Base-by-base conservation (phyloP, 768 basidiomycete genomes). In the Russula brevipes region DNA sequence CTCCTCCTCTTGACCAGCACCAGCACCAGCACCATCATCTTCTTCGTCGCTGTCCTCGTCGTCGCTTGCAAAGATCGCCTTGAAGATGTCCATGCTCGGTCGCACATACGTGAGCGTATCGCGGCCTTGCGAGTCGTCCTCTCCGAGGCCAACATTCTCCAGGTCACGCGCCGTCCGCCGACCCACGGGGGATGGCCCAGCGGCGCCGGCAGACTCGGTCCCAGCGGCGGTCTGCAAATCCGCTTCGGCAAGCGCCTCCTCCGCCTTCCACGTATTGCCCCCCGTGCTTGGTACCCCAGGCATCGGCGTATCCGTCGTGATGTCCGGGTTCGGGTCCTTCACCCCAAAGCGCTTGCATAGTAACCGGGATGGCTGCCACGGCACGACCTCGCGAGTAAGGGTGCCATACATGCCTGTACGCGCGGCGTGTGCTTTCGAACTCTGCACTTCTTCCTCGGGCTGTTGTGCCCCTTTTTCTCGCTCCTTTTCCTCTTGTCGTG, bases 11-110 rank as follows among this genome's bases (percentile, higher is more conserved):
- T 55, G 62, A 57, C 57, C 60, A 4, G 30, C 17, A 24, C 24
- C 24, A 16, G 73, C 67, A 73, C 68, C 52, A 55, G 74, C 70
- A 24, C 70, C 74, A 17, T 76, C 77, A 1, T 79, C 81, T 4
- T 93, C 91, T 2, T 86, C 86, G 9, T 86, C 89, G 17, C 85
- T 87, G 41, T 91, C 90, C 69, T 96, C 94, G 50, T 93, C 91
- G 64, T 93, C 92, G 74, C 91, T 94, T 11, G 94, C 95, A 72
- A 99, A 99, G 64, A 99, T 98, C 3, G 96, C 94, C 72, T 96
- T 97, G 80, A 98, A 99, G 49, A 98, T 85, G 70, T 94, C 89
- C 82, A 94, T 91, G 6, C 86, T 78, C 2, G 97, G 96, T 44
- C 89, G 82, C 69, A 90, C 80, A 73, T 98, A 95, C 0, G 90